Evolutionary conservation across 768 basidiomycete genomes (phyloP).

Genomic region (Leccinellum rugosiceps): DNA sequence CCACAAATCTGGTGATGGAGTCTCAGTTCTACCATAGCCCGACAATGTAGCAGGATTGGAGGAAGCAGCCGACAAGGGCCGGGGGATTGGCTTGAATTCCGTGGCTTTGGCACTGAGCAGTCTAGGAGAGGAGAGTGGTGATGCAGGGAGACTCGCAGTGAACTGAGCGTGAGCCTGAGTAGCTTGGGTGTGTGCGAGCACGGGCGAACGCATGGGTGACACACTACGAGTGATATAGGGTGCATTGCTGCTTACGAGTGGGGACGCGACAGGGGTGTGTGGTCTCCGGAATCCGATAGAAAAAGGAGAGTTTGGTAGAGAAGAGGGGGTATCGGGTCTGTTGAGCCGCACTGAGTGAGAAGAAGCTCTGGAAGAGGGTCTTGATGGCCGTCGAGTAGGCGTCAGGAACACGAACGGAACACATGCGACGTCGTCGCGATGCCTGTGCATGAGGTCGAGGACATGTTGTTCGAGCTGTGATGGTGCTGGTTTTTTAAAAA

Average conservation of each 20-base stretch:
- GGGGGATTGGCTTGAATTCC: constrained; percentile 82
- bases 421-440: constrained; percentile 79
- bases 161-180: constrained; percentile 58
- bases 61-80: constrained; percentile 73
- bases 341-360: constrained; percentile 63
- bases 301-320: constrained; percentile 75
- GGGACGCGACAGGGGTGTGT: constrained; percentile 76
- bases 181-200: constrained; percentile 53
- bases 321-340: constrained; percentile 73
- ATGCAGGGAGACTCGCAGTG: constrained; percentile 79
- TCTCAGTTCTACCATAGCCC: constrained; percentile 57
- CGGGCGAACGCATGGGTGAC: constrained; percentile 65
- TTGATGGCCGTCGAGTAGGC: constrained; percentile 74
- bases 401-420: constrained; percentile 83
- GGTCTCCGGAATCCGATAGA: constrained; percentile 72
- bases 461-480: constrained; percentile 80
- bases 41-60: constrained; percentile 49
- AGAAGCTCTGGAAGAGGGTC: constrained; percentile 78
- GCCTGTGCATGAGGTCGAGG: constrained; percentile 94
- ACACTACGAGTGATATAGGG: constrained; percentile 56
- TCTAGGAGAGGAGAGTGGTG: constrained; percentile 81
- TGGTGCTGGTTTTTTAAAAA: constrained; percentile 10
- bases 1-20: constrained; percentile 91
- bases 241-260: constrained; percentile 56
- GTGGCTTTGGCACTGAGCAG: constrained; percentile 86